Evolutionary conservation across 1,139 yeast species (phyloP).

Genomic region (Saccharomyces hybrid): DNA sequence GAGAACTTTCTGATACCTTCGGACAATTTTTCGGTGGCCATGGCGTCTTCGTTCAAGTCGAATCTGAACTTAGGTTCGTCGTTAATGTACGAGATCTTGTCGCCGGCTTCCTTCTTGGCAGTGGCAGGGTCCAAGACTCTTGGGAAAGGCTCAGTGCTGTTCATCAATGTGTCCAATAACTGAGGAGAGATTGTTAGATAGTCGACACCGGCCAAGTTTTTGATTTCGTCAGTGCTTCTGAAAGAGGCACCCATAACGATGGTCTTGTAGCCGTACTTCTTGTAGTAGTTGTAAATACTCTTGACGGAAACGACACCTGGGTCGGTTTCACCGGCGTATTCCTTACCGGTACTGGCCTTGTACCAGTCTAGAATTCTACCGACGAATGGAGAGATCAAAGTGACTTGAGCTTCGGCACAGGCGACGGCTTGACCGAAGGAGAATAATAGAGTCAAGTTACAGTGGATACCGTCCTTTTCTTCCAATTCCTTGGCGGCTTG

Average conservation of each 20-base stretch:
- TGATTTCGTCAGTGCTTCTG: constrained; percentile 96
- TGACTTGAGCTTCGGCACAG: constrained; percentile 94
- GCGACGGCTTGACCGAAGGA: constrained; percentile 97
- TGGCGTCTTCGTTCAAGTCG: constrained; percentile 88
- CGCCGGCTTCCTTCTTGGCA: constrained; percentile 46
- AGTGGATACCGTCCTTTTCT: constrained; percentile 82
- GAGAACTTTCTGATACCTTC: constrained; percentile 98
- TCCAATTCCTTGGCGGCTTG: constrained; percentile 97
- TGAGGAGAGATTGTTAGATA: constrained; percentile 92
- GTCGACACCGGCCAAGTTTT: constrained; percentile 95
- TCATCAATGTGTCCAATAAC: constrained; percentile 80
- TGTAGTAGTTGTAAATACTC: constrained; percentile 90
- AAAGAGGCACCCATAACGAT: constrained; percentile 99
- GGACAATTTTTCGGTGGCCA: constrained; percentile 96
- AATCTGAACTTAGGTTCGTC: constrained; percentile 89
- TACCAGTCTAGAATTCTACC: constrained; percentile 99
- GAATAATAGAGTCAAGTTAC: constrained; percentile 91
- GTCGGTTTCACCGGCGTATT: constrained; percentile 70
- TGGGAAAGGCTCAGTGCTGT: constrained; percentile 74
- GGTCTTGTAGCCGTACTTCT: constrained; percentile 91
- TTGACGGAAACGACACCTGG: constrained; percentile 95
- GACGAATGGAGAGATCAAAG: constrained; percentile 95
- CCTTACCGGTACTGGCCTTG: constrained; percentile 90
- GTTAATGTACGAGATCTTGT: constrained; percentile 73
- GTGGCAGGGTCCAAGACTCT: constrained; percentile 59